Evolutionary conservation across 805 yeast genomes (phyloP), one percentile per base, ranked within the genome.

Genomic region (Suhomyces emberorum): DNA sequence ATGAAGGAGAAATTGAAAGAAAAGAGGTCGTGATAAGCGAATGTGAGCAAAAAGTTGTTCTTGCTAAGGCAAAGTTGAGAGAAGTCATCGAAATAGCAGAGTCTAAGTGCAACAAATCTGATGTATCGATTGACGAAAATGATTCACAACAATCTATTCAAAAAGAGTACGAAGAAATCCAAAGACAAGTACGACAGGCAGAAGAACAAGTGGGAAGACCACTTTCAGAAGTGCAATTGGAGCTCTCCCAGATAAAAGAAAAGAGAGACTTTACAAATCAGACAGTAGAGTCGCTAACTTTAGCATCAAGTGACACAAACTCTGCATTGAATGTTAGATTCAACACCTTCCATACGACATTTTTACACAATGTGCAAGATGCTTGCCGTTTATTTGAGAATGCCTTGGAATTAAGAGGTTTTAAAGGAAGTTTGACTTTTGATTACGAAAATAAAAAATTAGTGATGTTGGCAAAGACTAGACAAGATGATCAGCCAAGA

Each of bases 381-480:
- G 70, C 70, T 1, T 49, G 49, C 19, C 44, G 52, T 35, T 57
- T 70, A 4, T 85, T 85, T 55, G 77, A 76, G 41, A 63, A 69
- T 28, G 76, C 88, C 0, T 58, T 85, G 44, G 74, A 70, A 30
- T 63, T 75, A 28, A 70, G 97, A 59, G 83, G 84, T 3, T 88
- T 84, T 55, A 69, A 73, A 6, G 98, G 97, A 9, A 68, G 72
- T 34, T 68, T 93, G 29, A 69, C 69, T 11, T 81, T 91, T 54
- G 83, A 82, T 44, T 75, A 72, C 41, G 65, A 58, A 5, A 63
- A 68, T 7, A 68, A 69, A 35, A 64, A 65, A n/a, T 59, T 85
- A 41, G 66, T 71, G 17, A 70, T 84, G 60, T 59, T 71, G 38
- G 86, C 82, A 2, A 72, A 81, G 18, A 81, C 88, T 0, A 74